Evolutionary conservation across 2,329 filamentous ascomycete genomes (phyloP), one percentile per base, ranked within the genome.

Genomic region (Calonectria pteridis): DNA sequence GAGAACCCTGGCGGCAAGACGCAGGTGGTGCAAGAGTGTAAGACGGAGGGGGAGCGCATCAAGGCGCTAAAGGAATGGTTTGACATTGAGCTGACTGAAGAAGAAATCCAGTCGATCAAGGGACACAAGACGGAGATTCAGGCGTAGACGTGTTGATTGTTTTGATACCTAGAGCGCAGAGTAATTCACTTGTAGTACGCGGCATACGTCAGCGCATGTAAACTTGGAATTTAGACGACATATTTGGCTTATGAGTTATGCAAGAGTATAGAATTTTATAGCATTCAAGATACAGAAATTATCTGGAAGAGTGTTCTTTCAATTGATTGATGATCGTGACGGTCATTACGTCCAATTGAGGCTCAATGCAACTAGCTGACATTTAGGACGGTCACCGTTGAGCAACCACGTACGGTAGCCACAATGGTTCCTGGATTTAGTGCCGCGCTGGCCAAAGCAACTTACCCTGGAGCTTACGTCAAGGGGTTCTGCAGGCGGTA

Each of bases 11-110:
- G 85, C 13, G 90, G 89, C 3, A 85, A 86, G 82, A 89, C 88
- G 20, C 84, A 85, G 73, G 78, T 89, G 16, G 77, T 92, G 13
- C 81, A 84, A 73, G 84, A 82, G 53, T 87, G 90, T 72, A 81
- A 82, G 76, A 89, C 75, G 0, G 92, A 93, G 78, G 81, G 81
- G 11, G 89, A 92, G 80, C 86, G 91, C 53, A 82, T 91, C n/a
- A 73, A 82, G 70, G 89, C 85, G 14, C 78, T 92, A 75, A 85
- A 84, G 66, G 85, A 87, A 74, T 87, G 86, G 78, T 91, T 92
- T 82, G 87, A 84, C 16, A 87, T 92, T 74, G 82, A 83, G 37
- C 81, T 92, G 73, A 86, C 84, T 2, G 83, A 85, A 3, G 86
- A 89, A 75, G 90, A 92, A 80, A 84, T 81, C 37, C 78, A 81